Percentiles rank a stretch among this genome's conserved stretches.
These are phyloP conservation scores for Taphrina deformans DNA, from an alignment of 1,139 yeast genomes.

Conservation along the genomic window DNA sequence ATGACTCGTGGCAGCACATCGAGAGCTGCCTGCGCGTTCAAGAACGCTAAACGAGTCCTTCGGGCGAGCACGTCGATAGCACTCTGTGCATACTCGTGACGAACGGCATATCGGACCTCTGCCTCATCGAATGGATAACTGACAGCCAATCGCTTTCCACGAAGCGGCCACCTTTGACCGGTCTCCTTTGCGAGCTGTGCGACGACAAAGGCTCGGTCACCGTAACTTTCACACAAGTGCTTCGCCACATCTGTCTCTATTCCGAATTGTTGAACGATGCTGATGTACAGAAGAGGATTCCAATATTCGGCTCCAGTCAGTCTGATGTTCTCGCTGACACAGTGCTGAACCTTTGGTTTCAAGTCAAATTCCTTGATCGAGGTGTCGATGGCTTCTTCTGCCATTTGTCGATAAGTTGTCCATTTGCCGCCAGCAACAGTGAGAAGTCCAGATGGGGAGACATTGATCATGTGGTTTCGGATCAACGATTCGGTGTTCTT, in stretches of 20 bases:
- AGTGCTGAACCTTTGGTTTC: conserved; percentile 46
- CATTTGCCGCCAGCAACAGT: conserved; percentile 97
- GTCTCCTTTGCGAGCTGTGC: conserved; percentile 55
- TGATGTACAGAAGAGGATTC: conserved; percentile 68
- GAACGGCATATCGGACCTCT: conserved; percentile 78
- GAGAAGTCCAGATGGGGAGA: conserved; percentile 70
- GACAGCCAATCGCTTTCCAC: conserved; percentile 49
- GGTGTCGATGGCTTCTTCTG: conserved; percentile 85
- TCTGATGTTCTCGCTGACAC: conserved; percentile 46
- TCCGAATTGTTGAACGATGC: conserved; percentile 76
- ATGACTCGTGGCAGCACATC: conserved; percentile 82
- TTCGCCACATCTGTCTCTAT: conserved; percentile 75
- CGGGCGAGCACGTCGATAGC: conserved; percentile 90
- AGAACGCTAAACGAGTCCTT: conserved; percentile 89
- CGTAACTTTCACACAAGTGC: conserved; percentile 83
- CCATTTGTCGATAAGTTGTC: conserved; percentile 98
- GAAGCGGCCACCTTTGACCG: conserved; percentile 41
- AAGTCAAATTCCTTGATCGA: conserved; percentile 58
- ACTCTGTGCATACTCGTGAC: conserved; percentile 82
- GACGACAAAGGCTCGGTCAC: conserved; percentile 74
- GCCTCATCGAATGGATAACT: conserved; percentile 91
- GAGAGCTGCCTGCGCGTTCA: conserved; percentile 83
- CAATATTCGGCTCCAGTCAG: conserved; percentile 74
- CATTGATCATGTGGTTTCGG: conserved; percentile 79
- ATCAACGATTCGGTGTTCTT: conserved; percentile 74